phyloP scores from a whole-genome alignment of 805 yeast species.

The Metahyphopichia silvanorum region DNA sequence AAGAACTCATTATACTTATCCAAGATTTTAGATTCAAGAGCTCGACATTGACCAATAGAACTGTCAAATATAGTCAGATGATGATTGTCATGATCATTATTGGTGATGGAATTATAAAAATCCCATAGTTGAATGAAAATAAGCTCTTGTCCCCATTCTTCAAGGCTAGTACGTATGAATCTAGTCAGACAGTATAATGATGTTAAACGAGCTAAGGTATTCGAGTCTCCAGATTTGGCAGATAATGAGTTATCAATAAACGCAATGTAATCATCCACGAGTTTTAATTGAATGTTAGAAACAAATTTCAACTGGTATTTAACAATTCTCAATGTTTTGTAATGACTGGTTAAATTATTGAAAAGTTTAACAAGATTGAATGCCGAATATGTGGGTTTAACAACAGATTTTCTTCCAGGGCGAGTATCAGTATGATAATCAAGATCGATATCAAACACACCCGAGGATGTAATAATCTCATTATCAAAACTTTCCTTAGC shows the following conservation, averaged over 20 bases:
- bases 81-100: conserved; percentile 6
- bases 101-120: conserved; percentile 20
- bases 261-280: conserved; percentile 51
- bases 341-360: conserved; percentile 54
- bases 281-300: conserved; percentile 52
- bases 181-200: conserved; percentile 33
- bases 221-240: conserved; percentile 38
- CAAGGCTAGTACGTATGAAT: conserved; percentile 24
- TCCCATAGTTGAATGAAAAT: conserved; percentile 40
- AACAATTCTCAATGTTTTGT: conserved; percentile 46
- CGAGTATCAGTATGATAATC: conserved; percentile 33
- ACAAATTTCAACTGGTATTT: conserved; percentile 55
- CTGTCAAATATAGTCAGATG: conserved; percentile 30
- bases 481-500: conserved; percentile 47
- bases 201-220: conserved; percentile 26
- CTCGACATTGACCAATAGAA: conserved; percentile 18
- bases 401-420: conserved; percentile 19
- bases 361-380: conserved; percentile 53
- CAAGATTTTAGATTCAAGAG: conserved; percentile 14
- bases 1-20: conserved; percentile 28
- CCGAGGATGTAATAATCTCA: conserved; percentile 45
- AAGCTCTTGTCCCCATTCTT: conserved; percentile 37
- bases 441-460: conserved; percentile 57
- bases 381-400: conserved; percentile 61
- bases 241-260: conserved; percentile 39